Conservation (phyloP, 1,284 basidiomycete species). For the Inonotus obliquus region DNA sequence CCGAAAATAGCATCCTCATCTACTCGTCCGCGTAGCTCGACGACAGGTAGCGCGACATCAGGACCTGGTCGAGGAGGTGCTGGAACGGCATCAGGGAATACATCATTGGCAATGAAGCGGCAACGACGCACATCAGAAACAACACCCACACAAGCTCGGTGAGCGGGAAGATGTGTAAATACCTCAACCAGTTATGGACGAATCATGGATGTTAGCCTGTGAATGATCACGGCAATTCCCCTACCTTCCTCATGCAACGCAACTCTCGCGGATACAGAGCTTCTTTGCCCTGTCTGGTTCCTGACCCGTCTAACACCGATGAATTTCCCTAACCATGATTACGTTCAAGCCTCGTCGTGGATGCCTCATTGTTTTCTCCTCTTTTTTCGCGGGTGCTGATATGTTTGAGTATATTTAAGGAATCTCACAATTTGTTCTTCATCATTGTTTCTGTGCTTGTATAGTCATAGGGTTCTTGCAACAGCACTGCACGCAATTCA, state of each 20-base stretch:
- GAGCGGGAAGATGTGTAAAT: background rate
- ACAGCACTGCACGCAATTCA: constrained; percentile 1
- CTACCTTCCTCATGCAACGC: constrained; percentile 24
- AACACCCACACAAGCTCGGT: constrained; percentile 27
- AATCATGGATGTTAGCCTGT: background rate
- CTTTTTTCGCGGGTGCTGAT: background rate
- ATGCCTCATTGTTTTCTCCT: background rate
- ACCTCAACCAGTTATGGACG: background rate
- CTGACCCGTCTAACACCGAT: background rate
- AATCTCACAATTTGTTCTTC: background rate
- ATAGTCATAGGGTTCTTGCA: background rate
- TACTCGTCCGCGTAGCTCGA: constrained; percentile 56
- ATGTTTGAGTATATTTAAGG: constrained; percentile 16
- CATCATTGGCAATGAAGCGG: constrained; percentile 59
- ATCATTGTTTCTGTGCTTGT: constrained; percentile 6
- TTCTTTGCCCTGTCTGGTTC: background rate
- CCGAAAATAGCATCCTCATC: constrained; percentile 70
- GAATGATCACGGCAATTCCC: background rate
- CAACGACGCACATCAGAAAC: constrained; percentile 71
- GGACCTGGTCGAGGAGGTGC: constrained; percentile 37
- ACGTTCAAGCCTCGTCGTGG: background rate
- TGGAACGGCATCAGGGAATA: constrained; percentile 24
- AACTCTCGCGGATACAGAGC: constrained; percentile 20
- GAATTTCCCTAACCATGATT: background rate
- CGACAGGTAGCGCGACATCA: constrained; percentile 51